These are phyloP conservation scores for Urtica urens DNA, from an alignment of 306 rosid genomes.

Conservation along the genomic window DNA sequence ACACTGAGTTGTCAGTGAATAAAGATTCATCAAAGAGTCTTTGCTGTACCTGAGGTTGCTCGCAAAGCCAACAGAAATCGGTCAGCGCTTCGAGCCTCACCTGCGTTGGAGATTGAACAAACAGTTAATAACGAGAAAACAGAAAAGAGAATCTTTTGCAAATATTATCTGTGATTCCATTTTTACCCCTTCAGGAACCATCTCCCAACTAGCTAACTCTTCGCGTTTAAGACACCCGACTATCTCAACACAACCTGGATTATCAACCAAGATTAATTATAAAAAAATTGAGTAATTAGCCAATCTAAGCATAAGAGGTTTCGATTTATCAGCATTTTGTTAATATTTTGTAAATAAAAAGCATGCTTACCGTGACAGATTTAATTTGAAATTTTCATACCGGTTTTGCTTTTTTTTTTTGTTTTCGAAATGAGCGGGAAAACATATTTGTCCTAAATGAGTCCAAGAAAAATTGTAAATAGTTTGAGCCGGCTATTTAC, in stretches of 20 bases:
- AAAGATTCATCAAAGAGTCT: conserved; percentile 1
- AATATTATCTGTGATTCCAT: neutral
- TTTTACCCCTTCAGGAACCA: conserved; percentile 81
- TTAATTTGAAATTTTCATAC: too few species aligned
- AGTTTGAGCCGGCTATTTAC: too few species aligned
- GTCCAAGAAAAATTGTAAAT: too few species aligned
- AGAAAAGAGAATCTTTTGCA: neutral
- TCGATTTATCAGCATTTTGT: too few species aligned
- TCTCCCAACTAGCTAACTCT: conserved; percentile 68
- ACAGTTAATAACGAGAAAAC: neutral
- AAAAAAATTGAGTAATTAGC: too few species aligned
- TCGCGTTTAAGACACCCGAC: conserved; percentile 73
- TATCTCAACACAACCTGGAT: conserved; percentile 68
- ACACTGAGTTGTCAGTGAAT: neutral
- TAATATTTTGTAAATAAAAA: too few species aligned
- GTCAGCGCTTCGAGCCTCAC: conserved; percentile 84
- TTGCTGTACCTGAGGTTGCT: conserved; percentile 59
- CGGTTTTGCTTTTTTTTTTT: too few species aligned
- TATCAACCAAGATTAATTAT: conserved; percentile 1
- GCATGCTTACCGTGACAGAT: too few species aligned
- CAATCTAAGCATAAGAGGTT: too few species aligned
- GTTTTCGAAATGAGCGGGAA: too few species aligned
- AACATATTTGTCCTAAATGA: too few species aligned
- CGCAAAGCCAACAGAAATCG: conserved; percentile 86
- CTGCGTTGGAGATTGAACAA: conserved; percentile 19